Evolutionary conservation across 2,329 filamentous ascomycete genomes (phyloP), one percentile per base, ranked within the genome.

Genomic region (Endocalyx cinctus): DNA sequence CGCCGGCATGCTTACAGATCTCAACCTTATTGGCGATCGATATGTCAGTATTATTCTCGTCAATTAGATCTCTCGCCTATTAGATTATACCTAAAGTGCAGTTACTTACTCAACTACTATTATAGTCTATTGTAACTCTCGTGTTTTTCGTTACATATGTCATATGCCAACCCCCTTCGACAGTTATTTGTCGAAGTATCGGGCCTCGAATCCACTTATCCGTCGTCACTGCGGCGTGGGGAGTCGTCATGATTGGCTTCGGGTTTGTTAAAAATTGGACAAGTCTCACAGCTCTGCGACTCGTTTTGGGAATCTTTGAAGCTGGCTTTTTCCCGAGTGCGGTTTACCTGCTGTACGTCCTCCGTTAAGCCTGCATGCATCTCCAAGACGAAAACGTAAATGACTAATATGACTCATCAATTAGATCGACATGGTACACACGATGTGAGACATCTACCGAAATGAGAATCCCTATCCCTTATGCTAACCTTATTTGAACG

Each of bases 61-160:
- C 16, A 72, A 70, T 29, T 66, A 69, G 35, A 47, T 63, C 44
- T 30, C 4, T 5, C 19, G 13, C 25, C 5, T 28, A n/a, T n/a
- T n/a, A n/a, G n/a, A n/a, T n/a, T n/a, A n/a, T n/a, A n/a, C n/a
- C n/a, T n/a, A n/a, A n/a, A n/a, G n/a, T n/a, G n/a, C n/a, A n/a
- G n/a, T n/a, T n/a, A n/a, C n/a, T n/a, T n/a, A n/a, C n/a, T n/a
- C n/a, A 7, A 18, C 16, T 27, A 27, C 14, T 18, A 10, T 10
- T 16, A 16, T 13, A 54, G 51, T 72, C 76, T n/a, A 72, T 87
- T 48, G 70, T 82, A 36, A 82, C 82, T 4, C 65, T 87, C 22
- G 68, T 86, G 49, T 87, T 87, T 64, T 87, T 87, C 66, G 69
- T 84, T 45, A 74, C 81, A 1, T 88, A 87, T 55, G 72, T 82